These are phyloP conservation scores for Curvularia lunata DNA, from an alignment of 2,329 filamentous ascomycete genomes.

Conservation along the genomic window DNA sequence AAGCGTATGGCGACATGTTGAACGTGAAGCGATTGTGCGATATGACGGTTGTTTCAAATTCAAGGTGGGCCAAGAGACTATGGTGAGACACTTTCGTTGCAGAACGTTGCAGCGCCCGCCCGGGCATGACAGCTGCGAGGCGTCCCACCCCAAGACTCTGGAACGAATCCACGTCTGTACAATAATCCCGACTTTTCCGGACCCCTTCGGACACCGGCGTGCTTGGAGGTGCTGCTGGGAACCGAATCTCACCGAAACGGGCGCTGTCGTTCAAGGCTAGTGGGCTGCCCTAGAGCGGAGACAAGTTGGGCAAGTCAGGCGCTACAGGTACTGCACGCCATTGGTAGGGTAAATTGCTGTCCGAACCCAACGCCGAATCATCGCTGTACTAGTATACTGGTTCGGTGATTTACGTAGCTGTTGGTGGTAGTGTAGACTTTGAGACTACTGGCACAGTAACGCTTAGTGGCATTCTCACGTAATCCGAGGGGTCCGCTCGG, in stretches of 20 bases:
- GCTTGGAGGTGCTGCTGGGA: neutral
- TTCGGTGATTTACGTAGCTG: neutral
- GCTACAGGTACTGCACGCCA: neutral
- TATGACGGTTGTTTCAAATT: conserved; percentile 30
- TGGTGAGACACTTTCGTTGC: conserved; percentile 32
- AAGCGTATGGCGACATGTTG: conserved; percentile 17
- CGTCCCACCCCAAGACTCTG: neutral
- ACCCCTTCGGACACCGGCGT: neutral
- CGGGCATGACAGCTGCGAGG: neutral
- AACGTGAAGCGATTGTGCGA: conserved; percentile 19
- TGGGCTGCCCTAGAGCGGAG: neutral
- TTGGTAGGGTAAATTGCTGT: neutral
- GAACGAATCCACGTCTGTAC: neutral
- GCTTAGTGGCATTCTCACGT: conserved; percentile 10
- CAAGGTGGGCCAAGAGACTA: conserved; percentile 31
- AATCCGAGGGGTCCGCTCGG: conserved; percentile 4
- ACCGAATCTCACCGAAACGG: neutral
- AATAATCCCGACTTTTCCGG: neutral
- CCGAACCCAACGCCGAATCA: neutral
- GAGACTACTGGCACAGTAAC: neutral
- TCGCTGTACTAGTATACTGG: neutral
- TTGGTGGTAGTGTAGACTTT: conserved; percentile 1
- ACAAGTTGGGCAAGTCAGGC: neutral
- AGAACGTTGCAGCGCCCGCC: conserved; percentile 14
- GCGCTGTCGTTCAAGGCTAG: neutral